phyloP scores from a whole-genome alignment of 495 filamentous ascomycete species.

The Hypoxylon lenormandii region DNA sequence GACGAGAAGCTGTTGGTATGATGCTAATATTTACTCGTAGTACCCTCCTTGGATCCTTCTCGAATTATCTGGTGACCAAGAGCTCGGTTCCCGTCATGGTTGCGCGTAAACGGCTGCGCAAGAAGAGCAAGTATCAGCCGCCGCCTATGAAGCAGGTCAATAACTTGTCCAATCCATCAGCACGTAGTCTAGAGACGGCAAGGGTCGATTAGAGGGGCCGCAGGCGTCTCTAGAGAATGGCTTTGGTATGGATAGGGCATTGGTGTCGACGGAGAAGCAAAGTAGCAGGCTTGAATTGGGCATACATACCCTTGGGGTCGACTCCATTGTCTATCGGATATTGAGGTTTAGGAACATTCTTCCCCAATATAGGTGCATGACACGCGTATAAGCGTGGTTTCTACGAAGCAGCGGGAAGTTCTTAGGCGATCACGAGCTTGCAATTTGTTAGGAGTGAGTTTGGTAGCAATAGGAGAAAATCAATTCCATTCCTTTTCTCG shows the following conservation, averaged over 20 bases:
- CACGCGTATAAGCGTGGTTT: conserved; percentile 3
- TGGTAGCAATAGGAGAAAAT: conserved; percentile 24
- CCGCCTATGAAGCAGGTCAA: conserved; percentile 74
- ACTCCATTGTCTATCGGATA: no score
- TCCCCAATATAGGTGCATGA: background rate
- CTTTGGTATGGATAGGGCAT: no score
- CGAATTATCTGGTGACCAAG: conserved; percentile 95
- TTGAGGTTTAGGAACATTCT: no score
- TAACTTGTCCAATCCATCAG: conserved; percentile 72
- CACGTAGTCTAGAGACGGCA: conserved; percentile 71
- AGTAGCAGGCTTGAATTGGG: no score
- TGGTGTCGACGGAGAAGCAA: no score
- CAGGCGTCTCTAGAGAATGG: no score
- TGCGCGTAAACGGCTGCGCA: conserved; percentile 80
- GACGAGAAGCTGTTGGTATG: background rate
- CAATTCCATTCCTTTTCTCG: conserved; percentile 13
- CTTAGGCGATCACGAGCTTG: conserved; percentile 15
- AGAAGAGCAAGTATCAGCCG: conserved; percentile 76
- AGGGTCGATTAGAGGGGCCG: conserved; percentile 69
- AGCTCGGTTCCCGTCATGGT: conserved; percentile 97
- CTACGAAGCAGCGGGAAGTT: background rate
- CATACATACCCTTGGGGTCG: no score
- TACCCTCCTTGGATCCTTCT: conserved; percentile 86
- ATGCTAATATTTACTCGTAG: conserved; percentile 33
- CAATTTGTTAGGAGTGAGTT: conserved; percentile 10